Conservation (phyloP, 2,329 filamentous ascomycete species). For the Coniochaeta sp. region DNA sequence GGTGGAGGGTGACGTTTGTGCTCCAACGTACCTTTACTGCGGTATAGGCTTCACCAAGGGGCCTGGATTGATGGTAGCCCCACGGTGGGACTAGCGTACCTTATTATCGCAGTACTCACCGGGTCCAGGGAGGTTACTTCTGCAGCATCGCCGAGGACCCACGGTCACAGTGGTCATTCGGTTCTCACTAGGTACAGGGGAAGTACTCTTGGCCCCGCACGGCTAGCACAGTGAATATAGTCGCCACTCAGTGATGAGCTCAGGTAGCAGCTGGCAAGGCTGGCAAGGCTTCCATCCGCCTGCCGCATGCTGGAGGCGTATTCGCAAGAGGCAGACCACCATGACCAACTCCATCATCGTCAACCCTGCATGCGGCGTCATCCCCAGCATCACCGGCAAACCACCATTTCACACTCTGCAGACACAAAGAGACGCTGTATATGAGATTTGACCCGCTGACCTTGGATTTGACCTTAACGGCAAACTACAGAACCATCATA, state of each 20-base stretch:
- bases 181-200: neutral
- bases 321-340: neutral
- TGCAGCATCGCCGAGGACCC: no score
- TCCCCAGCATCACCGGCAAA: neutral
- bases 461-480: neutral
- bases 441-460: neutral
- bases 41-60: no score
- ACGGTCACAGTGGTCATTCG: no score
- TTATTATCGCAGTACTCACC: no score
- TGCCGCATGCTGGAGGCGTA: neutral
- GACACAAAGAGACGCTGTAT: neutral
- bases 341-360: neutral
- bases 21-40: no score
- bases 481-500: neutral
- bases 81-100: no score
- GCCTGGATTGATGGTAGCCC: no score
- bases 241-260: neutral
- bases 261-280: neutral
- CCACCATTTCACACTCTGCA: neutral
- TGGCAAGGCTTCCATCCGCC: neutral
- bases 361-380: neutral
- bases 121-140: no score
- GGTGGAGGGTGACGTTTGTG: neutral
- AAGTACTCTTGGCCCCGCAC: neutral
- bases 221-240: neutral